phyloP scores from a whole-genome alignment of 768 basidiomycete species.

The Trametes meyenii region DNA sequence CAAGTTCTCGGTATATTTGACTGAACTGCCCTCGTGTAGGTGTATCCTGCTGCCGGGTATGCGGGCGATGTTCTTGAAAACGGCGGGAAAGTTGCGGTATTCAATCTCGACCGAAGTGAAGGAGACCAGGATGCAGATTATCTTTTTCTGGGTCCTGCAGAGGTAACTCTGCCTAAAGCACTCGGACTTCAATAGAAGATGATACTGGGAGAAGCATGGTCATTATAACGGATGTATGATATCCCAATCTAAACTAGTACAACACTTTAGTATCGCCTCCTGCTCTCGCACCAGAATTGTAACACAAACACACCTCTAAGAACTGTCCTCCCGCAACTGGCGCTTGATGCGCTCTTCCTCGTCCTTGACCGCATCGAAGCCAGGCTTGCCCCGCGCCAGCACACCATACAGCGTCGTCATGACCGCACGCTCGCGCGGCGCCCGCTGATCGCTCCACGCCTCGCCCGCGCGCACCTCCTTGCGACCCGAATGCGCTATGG shows the following conservation, averaged over 20 bases:
- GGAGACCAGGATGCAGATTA: constrained; percentile 50
- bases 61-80: constrained; percentile 27
- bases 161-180: constrained; percentile 46
- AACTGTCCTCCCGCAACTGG: background rate
- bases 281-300: background rate
- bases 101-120: constrained; percentile 37
- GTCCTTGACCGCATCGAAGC: constrained; percentile 52
- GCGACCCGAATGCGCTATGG: background rate
- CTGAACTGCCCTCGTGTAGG: constrained; percentile 23
- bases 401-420: constrained; percentile 58
- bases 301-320: background rate
- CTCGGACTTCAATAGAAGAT: constrained; percentile 31
- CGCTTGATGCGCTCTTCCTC: constrained; percentile 30
- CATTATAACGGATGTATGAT: constrained; percentile 13
- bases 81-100: constrained; percentile 42
- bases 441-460: constrained; percentile 27
- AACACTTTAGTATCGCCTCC: background rate
- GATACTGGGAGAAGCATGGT: background rate
- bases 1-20: background rate
- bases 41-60: constrained; percentile 39
- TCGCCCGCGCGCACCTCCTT: constrained; percentile 30
- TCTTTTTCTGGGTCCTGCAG: constrained; percentile 53
- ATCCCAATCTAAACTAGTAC: background rate
- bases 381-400: constrained; percentile 41
- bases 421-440: constrained; percentile 46